These are phyloP conservation scores for Didymella pinodella DNA, from an alignment of 2,329 filamentous ascomycete genomes.

Conservation along the genomic window DNA sequence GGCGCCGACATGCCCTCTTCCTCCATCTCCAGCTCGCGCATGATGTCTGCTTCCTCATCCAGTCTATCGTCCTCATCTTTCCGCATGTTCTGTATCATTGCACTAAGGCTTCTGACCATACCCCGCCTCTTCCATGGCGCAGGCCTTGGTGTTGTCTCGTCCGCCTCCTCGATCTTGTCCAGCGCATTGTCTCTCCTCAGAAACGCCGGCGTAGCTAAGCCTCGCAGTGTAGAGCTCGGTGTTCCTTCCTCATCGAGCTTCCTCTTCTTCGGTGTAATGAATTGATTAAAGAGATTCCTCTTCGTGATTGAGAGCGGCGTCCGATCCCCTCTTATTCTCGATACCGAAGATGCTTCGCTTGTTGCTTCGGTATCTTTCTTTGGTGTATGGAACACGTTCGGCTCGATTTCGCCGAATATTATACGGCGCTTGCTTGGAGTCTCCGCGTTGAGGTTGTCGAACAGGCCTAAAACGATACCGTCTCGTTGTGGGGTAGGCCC, in stretches of 20 bases:
- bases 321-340: slow-evolving; percentile 44
- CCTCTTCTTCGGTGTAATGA: slow-evolving; percentile 66
- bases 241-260: slow-evolving; percentile 52
- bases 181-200: slow-evolving; percentile 64
- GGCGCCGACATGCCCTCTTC: slow-evolving; percentile 37
- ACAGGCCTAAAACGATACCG: slow-evolving; percentile 77
- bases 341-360: slow-evolving; percentile 41
- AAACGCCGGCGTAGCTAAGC: slow-evolving; percentile 75
- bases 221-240: slow-evolving; percentile 44
- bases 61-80: slow-evolving; percentile 61
- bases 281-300: slow-evolving; percentile 67
- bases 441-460: slow-evolving; percentile 71
- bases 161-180: slow-evolving; percentile 64
- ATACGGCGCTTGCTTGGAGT: slow-evolving; percentile 51
- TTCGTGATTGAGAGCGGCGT: slow-evolving; percentile 66
- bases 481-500: slow-evolving; percentile 83
- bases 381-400: slow-evolving; percentile 51
- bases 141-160: slow-evolving; percentile 45
- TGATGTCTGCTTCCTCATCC: slow-evolving; percentile 76
- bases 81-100: slow-evolving; percentile 74
- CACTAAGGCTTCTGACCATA: slow-evolving; percentile 74
- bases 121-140: slow-evolving; percentile 54
- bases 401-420: slow-evolving; percentile 39
- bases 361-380: slow-evolving; percentile 45
- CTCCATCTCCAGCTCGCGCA: slow-evolving; percentile 72